These are phyloP conservation scores for Bolboschoenoplectus hybrid DNA, from an alignment of 202 grass and related monocot genomes.

Conservation along the genomic window DNA sequence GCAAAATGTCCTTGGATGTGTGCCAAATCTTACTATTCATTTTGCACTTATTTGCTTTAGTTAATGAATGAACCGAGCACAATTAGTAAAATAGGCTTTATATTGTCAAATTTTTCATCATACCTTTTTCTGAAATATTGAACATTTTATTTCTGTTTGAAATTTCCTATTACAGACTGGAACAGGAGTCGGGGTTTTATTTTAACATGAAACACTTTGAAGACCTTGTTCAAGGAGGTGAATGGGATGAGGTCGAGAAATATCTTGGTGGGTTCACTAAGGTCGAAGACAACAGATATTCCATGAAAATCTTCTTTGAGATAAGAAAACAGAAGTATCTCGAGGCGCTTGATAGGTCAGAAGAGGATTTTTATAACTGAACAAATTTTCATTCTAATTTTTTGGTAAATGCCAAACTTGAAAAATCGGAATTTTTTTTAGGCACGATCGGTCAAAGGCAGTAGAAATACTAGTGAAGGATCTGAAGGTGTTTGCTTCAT, in stretches of 20 bases:
- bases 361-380: neutral
- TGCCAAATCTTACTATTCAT: neutral
- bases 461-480: constrained; percentile 97
- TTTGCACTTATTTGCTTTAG: neutral
- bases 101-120: neutral
- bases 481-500: constrained; percentile 93
- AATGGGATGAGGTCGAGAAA: constrained; percentile 94
- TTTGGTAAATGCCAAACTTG: constrained; percentile 11
- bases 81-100: neutral
- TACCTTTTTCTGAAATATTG: constrained; percentile 3
- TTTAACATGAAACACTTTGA: constrained; percentile 99
- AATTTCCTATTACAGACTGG: constrained; percentile 56
- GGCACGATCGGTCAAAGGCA: constrained; percentile 89
- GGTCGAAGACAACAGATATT: constrained; percentile 91
- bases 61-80: neutral
- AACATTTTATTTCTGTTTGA: constrained; percentile 17
- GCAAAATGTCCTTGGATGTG: neutral
- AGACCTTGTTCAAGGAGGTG: constrained; percentile 82
- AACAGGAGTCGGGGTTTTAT: constrained; percentile 94
- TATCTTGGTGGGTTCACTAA: constrained; percentile 96
- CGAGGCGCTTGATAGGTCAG: constrained; percentile 87
- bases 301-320: constrained; percentile 99
- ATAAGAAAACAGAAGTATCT: constrained; percentile 98
- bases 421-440: constrained; percentile 40
- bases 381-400: neutral